Conservation (phyloP, 805 yeast genomes). For the Isabelozyma pseudorhagii region DNA sequence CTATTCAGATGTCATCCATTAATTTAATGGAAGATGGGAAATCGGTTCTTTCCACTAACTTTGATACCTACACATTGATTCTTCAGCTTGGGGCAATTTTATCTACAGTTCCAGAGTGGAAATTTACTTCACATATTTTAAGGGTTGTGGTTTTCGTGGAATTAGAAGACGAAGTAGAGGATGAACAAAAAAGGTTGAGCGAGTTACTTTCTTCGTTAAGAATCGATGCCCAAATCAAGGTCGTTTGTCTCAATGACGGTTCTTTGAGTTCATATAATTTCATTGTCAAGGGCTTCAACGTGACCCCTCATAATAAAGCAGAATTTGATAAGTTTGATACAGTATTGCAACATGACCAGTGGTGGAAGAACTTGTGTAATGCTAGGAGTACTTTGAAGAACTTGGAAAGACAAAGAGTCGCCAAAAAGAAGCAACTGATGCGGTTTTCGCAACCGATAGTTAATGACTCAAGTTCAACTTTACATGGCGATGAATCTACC, state of each 20-base stretch:
- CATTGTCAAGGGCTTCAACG: constrained; percentile 65
- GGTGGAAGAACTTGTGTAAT: constrained; percentile 77
- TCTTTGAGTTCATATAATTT: constrained; percentile 63
- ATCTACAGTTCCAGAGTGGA: constrained; percentile 93
- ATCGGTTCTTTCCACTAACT: constrained; percentile 77
- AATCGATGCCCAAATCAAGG: constrained; percentile 78
- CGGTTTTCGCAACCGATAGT: constrained; percentile 3
- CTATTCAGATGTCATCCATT: constrained; percentile 93
- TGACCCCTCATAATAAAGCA: constrained; percentile 21
- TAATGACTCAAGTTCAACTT: background rate
- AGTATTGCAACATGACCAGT: constrained; percentile 59
- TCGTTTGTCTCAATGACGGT: constrained; percentile 63
- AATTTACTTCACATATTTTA: constrained; percentile 58
- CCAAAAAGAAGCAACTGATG: constrained; percentile 3
- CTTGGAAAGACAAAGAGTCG: constrained; percentile 28
- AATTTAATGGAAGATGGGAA: constrained; percentile 64
- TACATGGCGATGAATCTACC: constrained; percentile 12
- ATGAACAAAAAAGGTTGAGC: constrained; percentile 61
- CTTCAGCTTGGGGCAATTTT: constrained; percentile 91
- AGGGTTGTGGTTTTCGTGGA: constrained; percentile 93
- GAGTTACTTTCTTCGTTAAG: constrained; percentile 72
- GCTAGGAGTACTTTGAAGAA: constrained; percentile 47
- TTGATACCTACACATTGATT: constrained; percentile 93
- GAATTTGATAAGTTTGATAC: constrained; percentile 45
- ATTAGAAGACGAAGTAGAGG: constrained; percentile 59